Evolutionary conservation across 106 monocot species (phyloP).

Genomic region (Chionographis japonica): DNA sequence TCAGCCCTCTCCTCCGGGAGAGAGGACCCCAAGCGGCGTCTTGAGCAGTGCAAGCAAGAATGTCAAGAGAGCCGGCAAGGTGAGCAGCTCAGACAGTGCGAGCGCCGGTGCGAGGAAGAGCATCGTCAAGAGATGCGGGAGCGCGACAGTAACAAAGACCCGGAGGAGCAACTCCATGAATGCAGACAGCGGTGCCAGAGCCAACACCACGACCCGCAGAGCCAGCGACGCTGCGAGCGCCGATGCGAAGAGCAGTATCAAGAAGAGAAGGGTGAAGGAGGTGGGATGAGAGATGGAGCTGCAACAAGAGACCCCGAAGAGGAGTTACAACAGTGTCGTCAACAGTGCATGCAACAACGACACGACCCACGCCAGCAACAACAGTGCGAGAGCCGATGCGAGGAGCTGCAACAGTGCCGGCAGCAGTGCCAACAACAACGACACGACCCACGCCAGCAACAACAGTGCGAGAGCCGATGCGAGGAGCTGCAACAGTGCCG

Average conservation of each 20-base stretch:
- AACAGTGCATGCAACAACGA: too few relatives aligned
- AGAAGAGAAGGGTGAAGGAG: neutral
- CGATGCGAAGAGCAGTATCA: neutral
- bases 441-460: too few relatives aligned
- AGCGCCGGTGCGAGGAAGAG: slow-evolving; percentile 4
- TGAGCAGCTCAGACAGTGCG: neutral
- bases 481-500: too few relatives aligned
- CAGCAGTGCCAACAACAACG: too few relatives aligned
- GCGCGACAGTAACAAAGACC: neutral
- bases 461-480: too few relatives aligned
- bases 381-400: too few relatives aligned
- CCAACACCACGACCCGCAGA: neutral
- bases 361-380: too few relatives aligned
- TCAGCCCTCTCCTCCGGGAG: neutral
- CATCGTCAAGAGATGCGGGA: neutral
- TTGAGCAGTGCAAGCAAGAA: slow-evolving; percentile 7
- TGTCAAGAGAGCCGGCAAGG: neutral
- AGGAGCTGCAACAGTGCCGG: too few relatives aligned
- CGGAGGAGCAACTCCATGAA: neutral
- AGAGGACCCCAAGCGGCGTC: neutral
- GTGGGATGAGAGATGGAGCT: too few relatives aligned
- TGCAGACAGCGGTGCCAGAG: slow-evolving; percentile 5
- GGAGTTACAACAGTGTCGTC: too few relatives aligned
- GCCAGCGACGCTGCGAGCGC: neutral
- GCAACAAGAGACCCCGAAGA: too few relatives aligned